Base-by-base conservation (phyloP, 805 yeast genomes). In the Candida multigemmis region DNA sequence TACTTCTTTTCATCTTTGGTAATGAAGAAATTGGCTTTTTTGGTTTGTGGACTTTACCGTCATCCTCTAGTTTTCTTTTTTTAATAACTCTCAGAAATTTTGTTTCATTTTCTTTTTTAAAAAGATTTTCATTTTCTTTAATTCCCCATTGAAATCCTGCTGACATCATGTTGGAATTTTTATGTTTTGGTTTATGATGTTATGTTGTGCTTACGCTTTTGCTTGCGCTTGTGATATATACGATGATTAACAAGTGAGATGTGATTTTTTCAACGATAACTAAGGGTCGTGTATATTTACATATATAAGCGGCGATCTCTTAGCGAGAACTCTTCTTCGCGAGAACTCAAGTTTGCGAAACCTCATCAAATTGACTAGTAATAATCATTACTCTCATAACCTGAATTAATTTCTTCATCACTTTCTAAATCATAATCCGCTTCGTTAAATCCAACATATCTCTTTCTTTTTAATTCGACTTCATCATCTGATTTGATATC, bases 381-480 rank as follows among this genome's bases (percentile, higher is more conserved):
- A 34, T 51, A 50, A 30, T 53, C 60, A 30, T 55, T 54, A 35
- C 53, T 51, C 28, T 48, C 60, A 28, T 42, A 46, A 26, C 47
- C 55, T 13, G 52, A 42, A 20, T 46, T 53, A 22, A 46, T 50
- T 16, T 46, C 53, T 16, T 54, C 45, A 25, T 56, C 62, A 28
- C 53, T 46, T 14, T 50, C 62, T 23, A 49, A 47, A 35, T 61
- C 67, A 43, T 61, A 61, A 41, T 61, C 68, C 3, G 68, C 68
- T 37, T 60, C 67, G 32, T 59, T 48, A 37, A 61, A 58, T n/a
- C 64, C 67, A 17, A 46, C 49, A 27, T 54, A 61, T 26, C 68
- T 42, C 28, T 53, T 55, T 28, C 68, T 45, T 38, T 61, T 61
- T 31, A 59, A 46, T 34, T 61, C 68, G 7, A 61, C 65, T 38